These are phyloP conservation scores for Ceratocystis eucalypticola DNA, from an alignment of 2,329 filamentous ascomycete species.

Conservation along the genomic window DNA sequence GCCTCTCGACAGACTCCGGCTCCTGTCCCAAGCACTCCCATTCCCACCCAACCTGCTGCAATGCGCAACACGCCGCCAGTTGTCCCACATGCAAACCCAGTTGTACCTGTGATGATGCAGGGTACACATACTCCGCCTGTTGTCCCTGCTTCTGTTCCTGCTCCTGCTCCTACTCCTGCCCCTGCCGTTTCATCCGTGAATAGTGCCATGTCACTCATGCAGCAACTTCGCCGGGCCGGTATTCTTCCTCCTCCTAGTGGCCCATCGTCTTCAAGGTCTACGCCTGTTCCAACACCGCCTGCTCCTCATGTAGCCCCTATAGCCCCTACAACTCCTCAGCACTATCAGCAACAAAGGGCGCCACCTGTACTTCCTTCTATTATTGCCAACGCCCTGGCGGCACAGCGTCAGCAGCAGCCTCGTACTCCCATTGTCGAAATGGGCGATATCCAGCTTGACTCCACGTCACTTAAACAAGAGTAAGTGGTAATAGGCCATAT, in stretches of 20 bases:
- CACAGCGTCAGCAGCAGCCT: slow-evolving; percentile 19
- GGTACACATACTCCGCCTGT: not conserved
- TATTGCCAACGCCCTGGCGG: slow-evolving; percentile 28
- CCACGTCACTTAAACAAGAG: slow-evolving; percentile 56
- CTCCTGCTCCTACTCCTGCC: slow-evolving; percentile 20
- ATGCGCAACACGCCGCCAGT: slow-evolving; percentile 39
- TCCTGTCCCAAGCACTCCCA: slow-evolving; percentile 1
- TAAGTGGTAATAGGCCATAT: slow-evolving; percentile 31
- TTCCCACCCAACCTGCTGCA: slow-evolving; percentile 21
- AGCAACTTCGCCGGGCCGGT: slow-evolving; percentile 54
- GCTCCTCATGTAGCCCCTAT: slow-evolving; percentile 18
- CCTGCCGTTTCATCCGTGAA: slow-evolving; percentile 27
- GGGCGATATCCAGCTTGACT: slow-evolving; percentile 37
- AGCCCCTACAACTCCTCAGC: slow-evolving; percentile 7
- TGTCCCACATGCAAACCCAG: slow-evolving; percentile 8
- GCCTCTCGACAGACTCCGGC: slow-evolving; percentile 30
- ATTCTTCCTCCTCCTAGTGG: slow-evolving; percentile 36
- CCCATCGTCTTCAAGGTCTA: slow-evolving; percentile 24
- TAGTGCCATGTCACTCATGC: slow-evolving; percentile 48
- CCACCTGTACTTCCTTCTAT: slow-evolving; percentile 23
- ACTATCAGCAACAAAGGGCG: slow-evolving; percentile 23
- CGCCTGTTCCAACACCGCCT: slow-evolving; percentile 24
- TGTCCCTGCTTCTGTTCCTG: slow-evolving; percentile 23
- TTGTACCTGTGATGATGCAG: slow-evolving; percentile 23
- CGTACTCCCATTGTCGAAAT: slow-evolving; percentile 21